phyloP scores from a whole-genome alignment of 139 green algal species.

The Astrephomene gubernaculifera region DNA sequence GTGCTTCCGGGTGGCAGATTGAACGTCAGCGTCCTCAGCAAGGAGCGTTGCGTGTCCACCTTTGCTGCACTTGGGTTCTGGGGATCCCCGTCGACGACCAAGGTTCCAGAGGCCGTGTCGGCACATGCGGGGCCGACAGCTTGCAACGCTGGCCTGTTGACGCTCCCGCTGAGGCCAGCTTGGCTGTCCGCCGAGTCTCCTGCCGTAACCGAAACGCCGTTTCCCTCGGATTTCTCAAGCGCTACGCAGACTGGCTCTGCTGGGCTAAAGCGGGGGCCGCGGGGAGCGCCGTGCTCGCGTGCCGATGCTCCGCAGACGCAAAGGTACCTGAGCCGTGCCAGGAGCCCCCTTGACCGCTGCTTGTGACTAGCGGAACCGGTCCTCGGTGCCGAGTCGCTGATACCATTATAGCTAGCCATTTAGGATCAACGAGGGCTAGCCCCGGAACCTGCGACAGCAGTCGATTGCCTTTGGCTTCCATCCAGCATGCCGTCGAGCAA shows the following conservation, averaged over 20 bases:
- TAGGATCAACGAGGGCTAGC: too few relatives aligned
- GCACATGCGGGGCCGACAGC: too few relatives aligned
- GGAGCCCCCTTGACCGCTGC: not conserved
- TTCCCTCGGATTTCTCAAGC: too few relatives aligned
- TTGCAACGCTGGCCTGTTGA: too few relatives aligned
- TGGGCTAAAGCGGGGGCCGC: too few relatives aligned
- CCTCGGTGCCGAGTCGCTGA: not conserved
- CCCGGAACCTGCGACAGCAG: too few relatives aligned
- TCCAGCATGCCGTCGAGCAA: too few relatives aligned
- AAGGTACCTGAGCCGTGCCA: constrained; percentile 1
- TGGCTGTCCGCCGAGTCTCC: not conserved
- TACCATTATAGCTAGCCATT: not conserved
- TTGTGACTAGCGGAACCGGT: not conserved
- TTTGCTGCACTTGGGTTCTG: not conserved
- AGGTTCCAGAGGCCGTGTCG: too few relatives aligned
- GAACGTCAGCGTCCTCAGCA: not conserved
- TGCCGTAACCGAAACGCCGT: not conserved
- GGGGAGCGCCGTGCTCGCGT: too few relatives aligned
- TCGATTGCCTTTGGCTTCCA: too few relatives aligned
- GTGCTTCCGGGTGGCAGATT: not conserved
- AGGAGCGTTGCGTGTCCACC: not conserved
- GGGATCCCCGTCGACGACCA: too few relatives aligned
- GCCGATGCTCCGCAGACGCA: not conserved
- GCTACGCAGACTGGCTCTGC: too few relatives aligned
- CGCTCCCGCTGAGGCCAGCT: not conserved